Base-by-base conservation (phyloP, 441 rosid species). In the Gossypium schwendimanii region DNA sequence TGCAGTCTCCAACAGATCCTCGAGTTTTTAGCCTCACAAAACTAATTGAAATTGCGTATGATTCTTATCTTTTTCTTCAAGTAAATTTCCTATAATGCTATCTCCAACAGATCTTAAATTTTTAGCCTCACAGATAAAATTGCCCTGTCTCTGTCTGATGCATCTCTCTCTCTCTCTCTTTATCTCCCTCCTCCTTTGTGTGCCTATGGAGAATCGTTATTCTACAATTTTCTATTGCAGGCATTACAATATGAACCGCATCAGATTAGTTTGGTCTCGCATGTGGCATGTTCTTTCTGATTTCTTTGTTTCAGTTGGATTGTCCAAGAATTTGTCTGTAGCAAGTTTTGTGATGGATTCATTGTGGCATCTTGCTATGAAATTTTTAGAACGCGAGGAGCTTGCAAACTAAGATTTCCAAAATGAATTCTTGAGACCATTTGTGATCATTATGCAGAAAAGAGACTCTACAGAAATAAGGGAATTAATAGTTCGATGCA, bases 291-390 rank as follows among this genome's bases (percentile, higher is more conserved):
- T 91, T 81, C 97, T 95, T 53, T 92, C 99, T 18, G 95, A 95
- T 79, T 95, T 95, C 81, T 95, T 92, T 84, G 97, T 95, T 69
- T 87, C 95, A 33, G 99, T 95, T 82, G 99, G 98, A 73, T 82
- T 95, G 85, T 92, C 97, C 12, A 97, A 92, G 83, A 95, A 95
- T 82, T 97, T 95, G 33, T 95, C 99, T 28, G 99, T 95, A 41
- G 98, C 99, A 68, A 95, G 90, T 72, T 95, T 92, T 83, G 98
- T 92, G 75, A 93, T 95, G 99, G 99, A 95, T 84, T 95, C 98
- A 49, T 79, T 92, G 82, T 86, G 99, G 75, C 99, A 95, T 77
- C 96, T 95, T 81, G 91, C 99, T 66, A 95, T 92, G 97, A 95
- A 92, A 83, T 95, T 95, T 78, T 82, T 95, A 80, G 99, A 93